Base-by-base conservation (phyloP, 192 early-diverging fungal genomes). In the Podila epicladia region DNA sequence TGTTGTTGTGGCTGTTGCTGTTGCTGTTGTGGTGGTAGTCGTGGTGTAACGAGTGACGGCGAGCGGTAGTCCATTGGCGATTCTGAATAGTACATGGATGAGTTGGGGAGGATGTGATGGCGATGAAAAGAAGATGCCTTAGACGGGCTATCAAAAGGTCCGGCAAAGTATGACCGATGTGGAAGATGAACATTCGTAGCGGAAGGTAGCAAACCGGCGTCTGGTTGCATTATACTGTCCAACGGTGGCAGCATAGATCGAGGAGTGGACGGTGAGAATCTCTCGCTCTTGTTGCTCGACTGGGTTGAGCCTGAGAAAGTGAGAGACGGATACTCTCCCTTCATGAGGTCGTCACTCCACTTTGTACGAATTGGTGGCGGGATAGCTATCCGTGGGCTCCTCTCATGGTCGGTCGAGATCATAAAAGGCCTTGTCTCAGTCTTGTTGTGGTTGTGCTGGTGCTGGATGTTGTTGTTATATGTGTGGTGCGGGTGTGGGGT, bases 301-400 rank as follows among this genome's bases (percentile, higher is more conserved):
- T 64, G 63, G 19, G 69, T 67, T 45, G 41, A 45, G 59, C 70
- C 69, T 35, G 45, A 64, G 26, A 53, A 64, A 12, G 65, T 68
- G 7, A 72, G 76, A 12, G 76, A 67, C 5, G 75, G 76, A 58
- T 60, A 68, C 5, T 76, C 74, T 32, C 24, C 13, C 13, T 35
- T 22, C 1, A 3, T n/a, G 19, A 29, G 62, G 58, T 79, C 76
- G 2, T 24, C 53, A 24, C 61, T 72, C 70, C 51, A 72, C 31
- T 79, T 26, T n/a, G 76, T 79, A 22, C 69, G 76, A 45, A 79
- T 79, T 9, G 51, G 76, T 67, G 65, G 57, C 49, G 69, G 59
- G 19, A 59, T 62, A 28, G 32, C 32, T 29, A 32, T 26, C 37
- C 53, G 15, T 28, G 60, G 33, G 29, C 67, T 65, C 28, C 41